These are phyloP conservation scores for Lactifluus hygrophoroides DNA, from an alignment of 768 basidiomycete genomes.

Conservation along the genomic window DNA sequence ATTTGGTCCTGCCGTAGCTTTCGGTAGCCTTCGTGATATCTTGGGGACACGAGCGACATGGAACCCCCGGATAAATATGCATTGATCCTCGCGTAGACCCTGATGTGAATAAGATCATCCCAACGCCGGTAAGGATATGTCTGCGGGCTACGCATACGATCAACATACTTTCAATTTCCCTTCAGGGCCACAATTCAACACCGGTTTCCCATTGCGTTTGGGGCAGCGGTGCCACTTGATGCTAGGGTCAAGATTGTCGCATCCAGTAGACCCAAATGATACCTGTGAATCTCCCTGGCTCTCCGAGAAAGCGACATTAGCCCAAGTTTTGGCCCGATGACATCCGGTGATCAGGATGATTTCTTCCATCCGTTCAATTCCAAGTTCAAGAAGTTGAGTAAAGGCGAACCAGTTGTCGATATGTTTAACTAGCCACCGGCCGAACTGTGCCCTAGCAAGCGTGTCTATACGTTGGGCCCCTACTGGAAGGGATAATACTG, in stretches of 20 bases:
- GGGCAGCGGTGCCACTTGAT: not conserved
- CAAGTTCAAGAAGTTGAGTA: not conserved
- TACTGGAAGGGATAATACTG: slow-evolving; percentile 2
- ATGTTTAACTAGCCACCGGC: not conserved
- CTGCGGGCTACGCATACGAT: not conserved
- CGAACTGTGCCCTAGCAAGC: not conserved
- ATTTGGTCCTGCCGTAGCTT: not conserved
- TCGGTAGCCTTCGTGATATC: not conserved
- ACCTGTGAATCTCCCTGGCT: not conserved
- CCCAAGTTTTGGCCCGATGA: not conserved
- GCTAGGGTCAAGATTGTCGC: not conserved
- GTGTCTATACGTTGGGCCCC: not conserved
- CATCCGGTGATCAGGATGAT: not conserved
- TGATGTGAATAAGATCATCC: not conserved
- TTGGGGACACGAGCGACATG: not conserved
- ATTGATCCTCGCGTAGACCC: not conserved
- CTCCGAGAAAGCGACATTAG: not conserved
- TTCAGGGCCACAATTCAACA: not conserved
- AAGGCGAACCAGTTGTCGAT: not conserved
- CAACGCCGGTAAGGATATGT: not conserved
- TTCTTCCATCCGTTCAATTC: not conserved
- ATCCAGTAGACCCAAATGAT: not conserved
- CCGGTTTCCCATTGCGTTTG: not conserved
- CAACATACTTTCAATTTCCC: too few relatives aligned
- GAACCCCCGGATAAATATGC: not conserved